phyloP scores from a whole-genome alignment of 495 filamentous ascomycete genomes.

The Cenococcum geophilum region DNA sequence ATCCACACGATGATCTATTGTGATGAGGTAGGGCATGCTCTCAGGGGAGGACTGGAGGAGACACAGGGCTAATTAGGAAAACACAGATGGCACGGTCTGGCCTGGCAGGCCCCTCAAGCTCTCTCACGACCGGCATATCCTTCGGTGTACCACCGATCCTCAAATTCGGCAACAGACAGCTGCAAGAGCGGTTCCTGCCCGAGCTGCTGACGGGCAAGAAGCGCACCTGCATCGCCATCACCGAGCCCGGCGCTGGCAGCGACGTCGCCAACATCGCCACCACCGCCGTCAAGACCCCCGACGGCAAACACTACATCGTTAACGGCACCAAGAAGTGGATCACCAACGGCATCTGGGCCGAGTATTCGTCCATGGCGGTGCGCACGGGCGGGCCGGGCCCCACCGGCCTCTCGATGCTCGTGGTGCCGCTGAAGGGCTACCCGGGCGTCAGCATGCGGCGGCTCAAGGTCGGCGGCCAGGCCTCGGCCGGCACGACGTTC shows the following conservation, averaged over 20 bases:
- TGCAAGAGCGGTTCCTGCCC: conserved; percentile 60
- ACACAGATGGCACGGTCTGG: conserved; percentile 58
- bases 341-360: conserved; percentile 71
- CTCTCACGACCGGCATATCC: conserved; percentile 61
- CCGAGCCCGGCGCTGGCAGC: conserved; percentile 64
- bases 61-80: too few relatives aligned
- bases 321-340: conserved; percentile 82
- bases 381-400: conserved; percentile 60
- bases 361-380: conserved; percentile 67
- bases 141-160: conserved; percentile 66
- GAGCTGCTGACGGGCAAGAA: conserved; percentile 61
- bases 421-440: conserved; percentile 59
- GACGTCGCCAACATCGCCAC: conserved; percentile 68
- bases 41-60: background rate
- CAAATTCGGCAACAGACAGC: conserved; percentile 55
- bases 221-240: conserved; percentile 69
- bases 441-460: conserved; percentile 61
- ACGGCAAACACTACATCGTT: conserved; percentile 62
- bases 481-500: conserved; percentile 62
- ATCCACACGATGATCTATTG: conserved; percentile 61
- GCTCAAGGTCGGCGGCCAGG: conserved; percentile 55
- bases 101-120: conserved; percentile 52
- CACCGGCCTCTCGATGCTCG: conserved; percentile 60
- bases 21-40: conserved; percentile 48
- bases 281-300: conserved; percentile 55